Percentiles rank a stretch among this genome's conserved stretches.
phyloP scores from a whole-genome alignment of 2,329 filamentous ascomycete species.

The Penicillium decumbens region DNA sequence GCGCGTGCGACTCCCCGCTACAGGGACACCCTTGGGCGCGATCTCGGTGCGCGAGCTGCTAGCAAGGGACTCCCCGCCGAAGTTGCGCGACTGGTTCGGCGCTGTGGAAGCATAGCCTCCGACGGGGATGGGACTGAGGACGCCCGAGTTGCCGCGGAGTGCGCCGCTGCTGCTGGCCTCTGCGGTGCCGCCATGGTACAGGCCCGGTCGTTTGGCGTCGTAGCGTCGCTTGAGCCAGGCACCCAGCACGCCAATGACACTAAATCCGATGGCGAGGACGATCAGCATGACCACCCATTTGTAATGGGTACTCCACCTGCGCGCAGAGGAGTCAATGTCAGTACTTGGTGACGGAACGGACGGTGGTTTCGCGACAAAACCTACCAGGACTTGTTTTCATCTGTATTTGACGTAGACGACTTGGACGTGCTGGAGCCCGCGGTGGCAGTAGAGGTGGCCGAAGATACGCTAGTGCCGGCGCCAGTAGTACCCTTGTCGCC shows the following conservation, averaged over 20 bases:
- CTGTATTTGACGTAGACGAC: neutral
- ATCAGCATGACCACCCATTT: slow-evolving; percentile 80
- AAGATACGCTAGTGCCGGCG: slow-evolving; percentile 18
- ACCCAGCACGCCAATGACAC: slow-evolving; percentile 61
- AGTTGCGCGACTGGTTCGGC: slow-evolving; percentile 9
- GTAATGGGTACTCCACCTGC: slow-evolving; percentile 55
- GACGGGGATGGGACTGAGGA: slow-evolving; percentile 14
- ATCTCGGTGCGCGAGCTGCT: slow-evolving; percentile 31
- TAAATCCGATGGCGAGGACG: slow-evolving; percentile 65
- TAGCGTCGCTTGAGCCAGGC: slow-evolving; percentile 70
- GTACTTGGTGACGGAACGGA: too few relatives aligned
- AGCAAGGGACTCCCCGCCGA: slow-evolving; percentile 21
- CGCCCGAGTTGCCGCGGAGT: slow-evolving; percentile 14
- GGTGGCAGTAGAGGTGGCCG: slow-evolving; percentile 11
- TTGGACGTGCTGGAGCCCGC: slow-evolving; percentile 2
- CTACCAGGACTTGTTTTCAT: slow-evolving; percentile 25
- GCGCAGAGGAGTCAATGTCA: neutral
- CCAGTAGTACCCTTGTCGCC: slow-evolving; percentile 31
- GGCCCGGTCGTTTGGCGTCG: slow-evolving; percentile 53
- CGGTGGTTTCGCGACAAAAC: slow-evolving; percentile 2
- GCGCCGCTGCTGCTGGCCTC: slow-evolving; percentile 21
- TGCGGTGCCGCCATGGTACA: slow-evolving; percentile 29
- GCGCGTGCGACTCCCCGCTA: slow-evolving; percentile 16
- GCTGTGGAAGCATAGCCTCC: slow-evolving; percentile 18
- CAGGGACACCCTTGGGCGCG: slow-evolving; percentile 9